Evolutionary conservation across 106 monocot species (phyloP).

Genomic region (Phalaenopsis aphrodite): DNA sequence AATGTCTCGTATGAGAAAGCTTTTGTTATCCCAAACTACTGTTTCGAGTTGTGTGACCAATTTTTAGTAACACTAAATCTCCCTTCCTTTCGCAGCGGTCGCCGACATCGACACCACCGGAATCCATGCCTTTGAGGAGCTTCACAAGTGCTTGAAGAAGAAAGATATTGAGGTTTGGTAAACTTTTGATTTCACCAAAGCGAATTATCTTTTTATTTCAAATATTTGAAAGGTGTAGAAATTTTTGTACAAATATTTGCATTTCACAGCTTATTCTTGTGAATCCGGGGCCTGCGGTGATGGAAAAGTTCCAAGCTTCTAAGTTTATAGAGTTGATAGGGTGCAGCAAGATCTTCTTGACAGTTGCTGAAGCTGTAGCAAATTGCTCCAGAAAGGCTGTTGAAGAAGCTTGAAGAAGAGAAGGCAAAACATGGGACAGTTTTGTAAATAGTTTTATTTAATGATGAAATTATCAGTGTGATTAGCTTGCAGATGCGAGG

Average conservation of each 20-base stretch:
- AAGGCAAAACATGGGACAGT: not conserved
- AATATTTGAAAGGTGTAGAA: not conserved
- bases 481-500: no score
- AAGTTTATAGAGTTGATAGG: slow-evolving; percentile 45
- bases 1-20: slow-evolving; percentile 39
- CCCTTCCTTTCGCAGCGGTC: slow-evolving; percentile 27
- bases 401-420: slow-evolving; percentile 19
- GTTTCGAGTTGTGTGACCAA: not conserved
- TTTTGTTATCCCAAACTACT: not conserved
- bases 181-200: not conserved
- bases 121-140: slow-evolving; percentile 40
- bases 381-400: slow-evolving; percentile 11
- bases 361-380: slow-evolving; percentile 46
- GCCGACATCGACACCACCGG: slow-evolving; percentile 55
- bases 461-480: no score
- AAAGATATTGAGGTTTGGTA: slow-evolving; percentile 33
- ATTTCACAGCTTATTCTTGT: slow-evolving; percentile 37
- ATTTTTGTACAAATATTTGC: not conserved
- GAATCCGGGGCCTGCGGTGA: slow-evolving; percentile 46
- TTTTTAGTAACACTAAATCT: not conserved
- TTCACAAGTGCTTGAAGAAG: slow-evolving; percentile 38
- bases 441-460: not conserved
- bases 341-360: slow-evolving; percentile 50
- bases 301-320: slow-evolving; percentile 43
- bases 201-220: not conserved